Percentiles rank a stretch among this genome's conserved stretches.
phyloP scores from a whole-genome alignment of 2,329 filamentous ascomycete species.

The Beauveria bassiana region DNA sequence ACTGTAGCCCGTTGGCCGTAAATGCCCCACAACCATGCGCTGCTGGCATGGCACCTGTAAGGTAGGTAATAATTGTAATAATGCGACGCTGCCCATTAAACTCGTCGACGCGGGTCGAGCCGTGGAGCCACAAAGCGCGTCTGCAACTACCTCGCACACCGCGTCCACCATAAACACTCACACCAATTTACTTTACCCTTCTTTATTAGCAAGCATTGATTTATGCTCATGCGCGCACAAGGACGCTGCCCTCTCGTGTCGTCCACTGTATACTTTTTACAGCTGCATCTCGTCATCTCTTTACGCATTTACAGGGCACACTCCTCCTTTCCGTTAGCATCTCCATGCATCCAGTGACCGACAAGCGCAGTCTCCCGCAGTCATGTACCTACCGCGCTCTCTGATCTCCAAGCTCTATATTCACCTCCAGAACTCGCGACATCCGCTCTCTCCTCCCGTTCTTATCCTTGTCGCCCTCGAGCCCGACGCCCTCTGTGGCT shows the following conservation, averaged over 20 bases:
- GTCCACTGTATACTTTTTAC: neutral
- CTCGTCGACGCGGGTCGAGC: conserved; percentile 4
- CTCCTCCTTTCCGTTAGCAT: neutral
- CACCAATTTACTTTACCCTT: conserved; percentile 3
- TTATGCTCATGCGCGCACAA: neutral
- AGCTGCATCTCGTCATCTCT: neutral
- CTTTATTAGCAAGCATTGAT: conserved; percentile 3
- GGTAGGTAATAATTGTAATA: too few relatives aligned
- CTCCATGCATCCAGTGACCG: neutral
- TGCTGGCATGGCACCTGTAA: too few relatives aligned
- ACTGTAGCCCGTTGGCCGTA: too few relatives aligned
- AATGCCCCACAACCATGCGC: too few relatives aligned
- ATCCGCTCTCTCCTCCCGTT: conserved; percentile 85
- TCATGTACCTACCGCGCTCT: conserved; percentile 90
- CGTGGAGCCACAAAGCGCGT: conserved; percentile 8
- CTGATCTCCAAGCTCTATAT: conserved; percentile 87
- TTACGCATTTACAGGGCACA: neutral
- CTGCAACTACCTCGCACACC: neutral
- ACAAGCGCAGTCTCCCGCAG: conserved; percentile 10
- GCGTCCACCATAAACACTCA: conserved; percentile 6
- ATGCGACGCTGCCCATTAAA: neutral
- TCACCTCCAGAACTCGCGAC: conserved; percentile 77
- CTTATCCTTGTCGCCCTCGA: conserved; percentile 89
- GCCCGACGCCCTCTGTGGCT: conserved; percentile 90
- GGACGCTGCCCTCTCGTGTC: neutral